A percentile compares a stretch with the other conserved stretches of the same genome.
Evolutionary conservation across 2,329 filamentous ascomycete species (phyloP).

Genomic region (Pleoardoris graminearum): DNA sequence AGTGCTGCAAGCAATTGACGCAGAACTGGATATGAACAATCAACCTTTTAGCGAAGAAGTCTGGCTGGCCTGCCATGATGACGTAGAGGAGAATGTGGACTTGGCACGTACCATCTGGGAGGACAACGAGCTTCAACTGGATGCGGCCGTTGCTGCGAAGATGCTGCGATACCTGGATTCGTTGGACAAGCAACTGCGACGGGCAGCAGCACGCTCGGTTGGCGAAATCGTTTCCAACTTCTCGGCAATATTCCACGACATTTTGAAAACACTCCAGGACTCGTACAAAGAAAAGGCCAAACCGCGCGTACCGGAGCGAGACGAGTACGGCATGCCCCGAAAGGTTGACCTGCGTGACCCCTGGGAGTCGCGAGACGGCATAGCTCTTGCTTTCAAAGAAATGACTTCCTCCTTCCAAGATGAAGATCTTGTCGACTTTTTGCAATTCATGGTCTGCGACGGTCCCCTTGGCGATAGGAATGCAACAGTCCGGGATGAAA

Average conservation of each 20-base stretch:
- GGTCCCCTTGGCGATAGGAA: conserved; percentile 87
- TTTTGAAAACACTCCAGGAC: conserved; percentile 67
- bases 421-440: conserved; percentile 72
- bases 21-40: conserved; percentile 89
- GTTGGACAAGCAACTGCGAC: conserved; percentile 77
- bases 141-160: conserved; percentile 64
- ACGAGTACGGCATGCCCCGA: conserved; percentile 91
- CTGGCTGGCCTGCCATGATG: conserved; percentile 91
- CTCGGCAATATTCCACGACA: conserved; percentile 60
- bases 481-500: conserved; percentile 76
- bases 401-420: conserved; percentile 71
- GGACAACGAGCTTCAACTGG: conserved; percentile 78
- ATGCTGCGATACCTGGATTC: conserved; percentile 80
- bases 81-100: conserved; percentile 82
- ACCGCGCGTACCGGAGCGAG: conserved; percentile 78
- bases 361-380: conserved; percentile 89
- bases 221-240: conserved; percentile 71
- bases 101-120: conserved; percentile 91
- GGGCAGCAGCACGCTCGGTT: conserved; percentile 79
- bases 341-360: conserved; percentile 86
- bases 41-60: conserved; percentile 85
- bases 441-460: conserved; percentile 81
- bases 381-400: conserved; percentile 84
- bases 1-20: conserved; percentile 84
- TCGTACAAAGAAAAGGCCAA: conserved; percentile 80